A percentile compares a stretch with the other conserved stretches of the same genome.
Conservation (phyloP, 2,329 filamentous ascomycete genomes). For the Didymella segeticola region DNA sequence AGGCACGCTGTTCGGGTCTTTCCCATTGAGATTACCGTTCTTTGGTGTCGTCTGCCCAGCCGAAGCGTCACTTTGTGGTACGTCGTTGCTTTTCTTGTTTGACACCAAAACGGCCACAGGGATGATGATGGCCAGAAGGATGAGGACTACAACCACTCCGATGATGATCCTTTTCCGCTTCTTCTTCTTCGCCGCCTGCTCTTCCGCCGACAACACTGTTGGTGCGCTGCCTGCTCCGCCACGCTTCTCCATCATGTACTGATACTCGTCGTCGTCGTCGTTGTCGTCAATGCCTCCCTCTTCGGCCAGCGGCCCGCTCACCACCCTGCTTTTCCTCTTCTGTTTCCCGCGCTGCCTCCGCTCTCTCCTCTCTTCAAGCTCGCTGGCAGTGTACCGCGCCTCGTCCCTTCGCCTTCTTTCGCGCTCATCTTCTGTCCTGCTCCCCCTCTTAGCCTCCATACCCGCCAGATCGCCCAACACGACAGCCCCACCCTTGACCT, state of each 20-base stretch:
- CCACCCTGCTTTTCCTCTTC: slow-evolving; percentile 50
- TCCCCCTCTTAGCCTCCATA: slow-evolving; percentile 36
- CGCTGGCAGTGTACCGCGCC: slow-evolving; percentile 49
- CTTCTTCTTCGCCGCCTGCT: slow-evolving; percentile 45
- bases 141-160: slow-evolving; percentile 45
- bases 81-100: slow-evolving; percentile 48
- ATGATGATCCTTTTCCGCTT: slow-evolving; percentile 62
- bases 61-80: slow-evolving; percentile 23
- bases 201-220: slow-evolving; percentile 49
- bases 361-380: slow-evolving; percentile 46
- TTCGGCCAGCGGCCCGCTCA: slow-evolving; percentile 57
- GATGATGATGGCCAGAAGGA: slow-evolving; percentile 56
- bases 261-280: slow-evolving; percentile 49
- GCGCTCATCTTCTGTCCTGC: slow-evolving; percentile 38
- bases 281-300: slow-evolving; percentile 50
- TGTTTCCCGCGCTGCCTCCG: slow-evolving; percentile 51
- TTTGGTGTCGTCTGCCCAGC: slow-evolving; percentile 38
- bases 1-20: slow-evolving; percentile 54
- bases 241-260: slow-evolving; percentile 50
- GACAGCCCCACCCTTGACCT: slow-evolving; percentile 29
- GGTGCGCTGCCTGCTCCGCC: slow-evolving; percentile 48
- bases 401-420: slow-evolving; percentile 29
- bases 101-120: slow-evolving; percentile 56
- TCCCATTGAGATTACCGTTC: slow-evolving; percentile 55
- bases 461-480: slow-evolving; percentile 15